These are phyloP conservation scores for Drosera capensis DNA, from an alignment of 148 eudicot genomes.

Conservation along the genomic window DNA sequence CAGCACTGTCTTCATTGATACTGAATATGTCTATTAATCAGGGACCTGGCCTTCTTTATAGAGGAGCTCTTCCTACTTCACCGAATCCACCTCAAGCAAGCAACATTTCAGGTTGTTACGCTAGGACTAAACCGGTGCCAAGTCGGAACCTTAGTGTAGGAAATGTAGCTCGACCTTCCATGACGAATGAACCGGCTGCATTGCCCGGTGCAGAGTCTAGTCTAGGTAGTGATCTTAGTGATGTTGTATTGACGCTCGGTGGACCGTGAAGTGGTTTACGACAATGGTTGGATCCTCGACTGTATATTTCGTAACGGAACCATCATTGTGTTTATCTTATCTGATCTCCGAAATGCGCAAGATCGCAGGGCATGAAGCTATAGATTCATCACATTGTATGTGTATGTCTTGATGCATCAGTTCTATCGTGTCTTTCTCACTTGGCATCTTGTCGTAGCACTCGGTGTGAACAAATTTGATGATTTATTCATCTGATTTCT, in stretches of 20 bases:
- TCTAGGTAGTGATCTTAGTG: conserved; percentile 46
- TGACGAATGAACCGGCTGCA: conserved; percentile 7
- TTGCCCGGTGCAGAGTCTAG: conserved; percentile 19
- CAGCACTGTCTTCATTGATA: background rate
- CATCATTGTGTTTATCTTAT: too few species aligned
- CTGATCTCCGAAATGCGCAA: too few species aligned
- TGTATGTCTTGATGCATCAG: too few species aligned
- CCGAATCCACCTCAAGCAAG: too few species aligned
- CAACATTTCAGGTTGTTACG: background rate
- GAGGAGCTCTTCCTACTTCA: conserved; percentile 9
- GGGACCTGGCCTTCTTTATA: conserved; percentile 34
- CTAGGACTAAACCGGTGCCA: background rate
- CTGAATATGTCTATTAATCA: conserved; percentile 4
- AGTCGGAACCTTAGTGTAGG: conserved; percentile 7
- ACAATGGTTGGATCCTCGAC: too few species aligned
- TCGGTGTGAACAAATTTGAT: too few species aligned
- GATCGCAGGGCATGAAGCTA: too few species aligned
- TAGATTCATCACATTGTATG: too few species aligned
- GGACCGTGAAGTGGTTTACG: conserved; percentile 53
- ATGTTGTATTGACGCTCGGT: conserved; percentile 70
- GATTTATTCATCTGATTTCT: too few species aligned
- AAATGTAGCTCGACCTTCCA: conserved; percentile 15
- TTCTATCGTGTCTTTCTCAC: too few species aligned
- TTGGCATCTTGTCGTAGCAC: too few species aligned
- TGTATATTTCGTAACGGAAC: too few species aligned